Percentiles rank a stretch among this genome's conserved stretches.
phyloP scores from a whole-genome alignment of 2,329 filamentous ascomycete species.

The Calonectria pseudoturangicola region DNA sequence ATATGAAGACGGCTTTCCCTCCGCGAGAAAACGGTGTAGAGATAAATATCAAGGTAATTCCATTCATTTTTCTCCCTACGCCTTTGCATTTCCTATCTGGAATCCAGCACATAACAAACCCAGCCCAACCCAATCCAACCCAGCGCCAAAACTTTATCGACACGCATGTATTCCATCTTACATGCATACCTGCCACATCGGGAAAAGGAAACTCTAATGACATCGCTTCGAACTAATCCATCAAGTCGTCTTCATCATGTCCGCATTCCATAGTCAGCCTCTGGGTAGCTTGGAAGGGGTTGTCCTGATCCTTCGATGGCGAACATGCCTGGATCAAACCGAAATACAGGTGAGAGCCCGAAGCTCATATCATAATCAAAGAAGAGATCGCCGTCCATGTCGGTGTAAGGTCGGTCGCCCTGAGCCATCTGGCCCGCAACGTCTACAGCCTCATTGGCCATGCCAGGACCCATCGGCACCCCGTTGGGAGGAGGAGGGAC shows the following conservation, averaged over 20 bases:
- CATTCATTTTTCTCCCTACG: slow-evolving; percentile 31
- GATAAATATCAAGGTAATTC: slow-evolving; percentile 26
- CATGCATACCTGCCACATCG: not conserved
- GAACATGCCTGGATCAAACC: slow-evolving; percentile 54
- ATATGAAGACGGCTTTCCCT: slow-evolving; percentile 41
- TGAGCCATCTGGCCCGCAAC: slow-evolving; percentile 44
- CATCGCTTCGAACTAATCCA: slow-evolving; percentile 1
- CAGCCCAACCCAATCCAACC: slow-evolving; percentile 16
- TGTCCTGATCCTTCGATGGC: slow-evolving; percentile 52
- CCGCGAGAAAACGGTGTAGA: slow-evolving; percentile 26
- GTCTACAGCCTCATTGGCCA: slow-evolving; percentile 45
- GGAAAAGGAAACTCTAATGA: slow-evolving; percentile 1
- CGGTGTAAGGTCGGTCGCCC: slow-evolving; percentile 49
- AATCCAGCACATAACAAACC: slow-evolving; percentile 5
- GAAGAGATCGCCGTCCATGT: slow-evolving; percentile 53
- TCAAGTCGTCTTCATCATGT: slow-evolving; percentile 30
- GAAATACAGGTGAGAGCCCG: slow-evolving; percentile 54
- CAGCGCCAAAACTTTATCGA: slow-evolving; percentile 8
- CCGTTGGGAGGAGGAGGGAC: slow-evolving; percentile 35
- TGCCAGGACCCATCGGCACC: slow-evolving; percentile 30
- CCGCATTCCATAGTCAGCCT: slow-evolving; percentile 50
- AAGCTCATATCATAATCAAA: slow-evolving; percentile 57
- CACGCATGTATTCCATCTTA: slow-evolving; percentile 13
- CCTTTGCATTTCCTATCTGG: slow-evolving; percentile 20
- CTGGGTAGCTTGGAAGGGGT: slow-evolving; percentile 50